Evolutionary conservation across 2,329 filamentous ascomycete species (phyloP).

Genomic region (Fusarium sp.): DNA sequence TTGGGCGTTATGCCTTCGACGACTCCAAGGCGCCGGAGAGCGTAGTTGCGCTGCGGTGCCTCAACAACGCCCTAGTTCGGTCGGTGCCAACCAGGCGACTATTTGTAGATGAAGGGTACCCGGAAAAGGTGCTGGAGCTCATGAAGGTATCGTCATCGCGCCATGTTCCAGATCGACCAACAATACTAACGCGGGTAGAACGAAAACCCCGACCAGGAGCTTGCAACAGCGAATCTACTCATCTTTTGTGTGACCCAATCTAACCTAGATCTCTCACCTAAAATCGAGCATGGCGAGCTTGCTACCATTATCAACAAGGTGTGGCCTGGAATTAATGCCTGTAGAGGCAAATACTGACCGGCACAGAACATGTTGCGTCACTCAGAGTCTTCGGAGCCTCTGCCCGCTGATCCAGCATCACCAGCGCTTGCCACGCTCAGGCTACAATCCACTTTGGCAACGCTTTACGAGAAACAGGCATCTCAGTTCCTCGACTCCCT

Average conservation of each 20-base stretch:
- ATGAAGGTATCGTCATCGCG: neutral
- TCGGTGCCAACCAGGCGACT: neutral
- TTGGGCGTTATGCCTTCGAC: neutral
- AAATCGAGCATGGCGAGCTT: neutral
- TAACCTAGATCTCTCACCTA: neutral
- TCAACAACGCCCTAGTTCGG: conserved; percentile 1
- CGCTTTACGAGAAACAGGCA: neutral
- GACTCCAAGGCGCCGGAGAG: neutral
- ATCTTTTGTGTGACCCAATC: neutral
- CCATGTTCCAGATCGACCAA: too few species aligned
- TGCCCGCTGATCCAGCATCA: neutral
- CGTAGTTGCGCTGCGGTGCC: neutral
- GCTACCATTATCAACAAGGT: conserved; percentile 7
- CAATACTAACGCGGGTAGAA: neutral
- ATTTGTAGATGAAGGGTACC: conserved; percentile 4
- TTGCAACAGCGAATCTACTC: neutral
- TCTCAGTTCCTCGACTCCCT: conserved; percentile 1
- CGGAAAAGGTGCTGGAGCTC: neutral
- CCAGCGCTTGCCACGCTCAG: neutral
- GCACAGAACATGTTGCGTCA: neutral
- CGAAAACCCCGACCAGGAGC: neutral
- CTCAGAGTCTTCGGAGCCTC: neutral
- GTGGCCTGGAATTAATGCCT: neutral
- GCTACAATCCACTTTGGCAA: neutral
- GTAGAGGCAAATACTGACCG: neutral